A percentile compares a stretch with the other conserved stretches of the same genome.
phyloP scores from a whole-genome alignment of 2,329 filamentous ascomycete genomes.

The Phialemoniopsis sp. region DNA sequence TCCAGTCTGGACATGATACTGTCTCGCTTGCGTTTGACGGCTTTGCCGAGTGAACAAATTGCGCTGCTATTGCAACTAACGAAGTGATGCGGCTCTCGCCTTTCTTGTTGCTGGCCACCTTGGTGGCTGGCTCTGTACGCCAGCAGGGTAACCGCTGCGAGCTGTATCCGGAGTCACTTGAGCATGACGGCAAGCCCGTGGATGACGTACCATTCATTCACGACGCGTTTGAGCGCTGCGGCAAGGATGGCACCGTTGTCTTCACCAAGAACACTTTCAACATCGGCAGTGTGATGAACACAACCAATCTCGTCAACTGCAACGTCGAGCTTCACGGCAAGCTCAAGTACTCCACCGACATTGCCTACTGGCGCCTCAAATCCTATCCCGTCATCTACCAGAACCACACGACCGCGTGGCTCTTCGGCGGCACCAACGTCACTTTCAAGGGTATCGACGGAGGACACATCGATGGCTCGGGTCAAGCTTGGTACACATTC shows the following conservation, averaged over 20 bases:
- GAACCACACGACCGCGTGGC: constrained; percentile 34
- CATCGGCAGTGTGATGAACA: constrained; percentile 16
- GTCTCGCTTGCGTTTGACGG: too few species aligned
- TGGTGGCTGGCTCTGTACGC: too few species aligned
- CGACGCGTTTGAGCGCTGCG: constrained; percentile 20
- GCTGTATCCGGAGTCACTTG: too few species aligned
- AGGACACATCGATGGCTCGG: constrained; percentile 26
- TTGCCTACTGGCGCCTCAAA: constrained; percentile 31
- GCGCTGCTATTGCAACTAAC: too few species aligned
- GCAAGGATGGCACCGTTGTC: constrained; percentile 17
- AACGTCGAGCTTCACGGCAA: constrained; percentile 19
- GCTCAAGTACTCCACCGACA: constrained; percentile 10
- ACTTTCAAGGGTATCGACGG: constrained; percentile 31
- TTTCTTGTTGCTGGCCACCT: too few species aligned
- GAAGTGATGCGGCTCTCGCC: too few species aligned
- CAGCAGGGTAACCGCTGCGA: too few species aligned
- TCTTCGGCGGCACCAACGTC: constrained; percentile 34
- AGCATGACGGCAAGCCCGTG: too few species aligned
- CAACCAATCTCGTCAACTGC: constrained; percentile 17
- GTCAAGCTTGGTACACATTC: constrained; percentile 21
- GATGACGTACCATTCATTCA: neutral
- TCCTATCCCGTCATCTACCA: constrained; percentile 34
- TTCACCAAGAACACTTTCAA: constrained; percentile 17
- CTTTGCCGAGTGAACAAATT: too few species aligned
- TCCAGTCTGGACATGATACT: too few species aligned